phyloP scores from a whole-genome alignment of 208 protist species.

The Plasmodiophora brassicae region DNA sequence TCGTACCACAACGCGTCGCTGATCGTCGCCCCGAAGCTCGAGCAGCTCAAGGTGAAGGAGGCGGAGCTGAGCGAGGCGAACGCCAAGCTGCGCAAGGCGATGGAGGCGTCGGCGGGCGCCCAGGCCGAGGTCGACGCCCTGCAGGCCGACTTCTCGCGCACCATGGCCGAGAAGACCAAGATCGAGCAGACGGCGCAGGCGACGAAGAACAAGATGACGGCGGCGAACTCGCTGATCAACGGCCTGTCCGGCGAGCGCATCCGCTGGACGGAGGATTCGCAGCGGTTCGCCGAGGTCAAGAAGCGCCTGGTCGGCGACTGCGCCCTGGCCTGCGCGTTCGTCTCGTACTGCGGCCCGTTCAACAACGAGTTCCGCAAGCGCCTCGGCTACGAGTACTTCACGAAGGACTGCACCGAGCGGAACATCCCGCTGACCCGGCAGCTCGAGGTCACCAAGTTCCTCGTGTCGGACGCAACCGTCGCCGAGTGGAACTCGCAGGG shows the following conservation, averaged over 20 bases:
- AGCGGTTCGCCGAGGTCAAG: conserved; percentile 89
- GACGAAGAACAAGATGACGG: conserved; percentile 89
- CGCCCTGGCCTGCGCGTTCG: conserved; percentile 91
- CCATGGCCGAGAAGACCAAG: conserved; percentile 88
- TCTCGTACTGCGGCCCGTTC: conserved; percentile 95
- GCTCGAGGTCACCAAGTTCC: conserved; percentile 87
- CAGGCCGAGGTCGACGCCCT: conserved; percentile 82
- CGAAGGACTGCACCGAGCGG: conserved; percentile 50
- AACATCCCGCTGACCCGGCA: conserved; percentile 66
- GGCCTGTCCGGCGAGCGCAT: conserved; percentile 90
- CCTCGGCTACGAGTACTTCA: conserved; percentile 68
- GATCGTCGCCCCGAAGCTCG: conserved; percentile 89
- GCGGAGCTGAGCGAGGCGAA: conserved; percentile 72
- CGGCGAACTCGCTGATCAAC: conserved; percentile 89
- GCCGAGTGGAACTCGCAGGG: conserved; percentile 94
- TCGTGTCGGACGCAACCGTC: conserved; percentile 88
- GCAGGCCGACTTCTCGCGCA: conserved; percentile 78
- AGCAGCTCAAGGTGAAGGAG: conserved; percentile 59
- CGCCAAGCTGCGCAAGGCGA: conserved; percentile 88
- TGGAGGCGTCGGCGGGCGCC: conserved; percentile 83
- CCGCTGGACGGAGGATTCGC: conserved; percentile 89
- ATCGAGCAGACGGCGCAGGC: conserved; percentile 87
- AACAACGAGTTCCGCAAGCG: conserved; percentile 89
- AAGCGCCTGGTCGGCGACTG: conserved; percentile 90
- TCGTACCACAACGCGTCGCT: conserved; percentile 93